Evolutionary conservation across 352 stramenopile species (phyloP).

Genomic region (Pythium dissimile): DNA sequence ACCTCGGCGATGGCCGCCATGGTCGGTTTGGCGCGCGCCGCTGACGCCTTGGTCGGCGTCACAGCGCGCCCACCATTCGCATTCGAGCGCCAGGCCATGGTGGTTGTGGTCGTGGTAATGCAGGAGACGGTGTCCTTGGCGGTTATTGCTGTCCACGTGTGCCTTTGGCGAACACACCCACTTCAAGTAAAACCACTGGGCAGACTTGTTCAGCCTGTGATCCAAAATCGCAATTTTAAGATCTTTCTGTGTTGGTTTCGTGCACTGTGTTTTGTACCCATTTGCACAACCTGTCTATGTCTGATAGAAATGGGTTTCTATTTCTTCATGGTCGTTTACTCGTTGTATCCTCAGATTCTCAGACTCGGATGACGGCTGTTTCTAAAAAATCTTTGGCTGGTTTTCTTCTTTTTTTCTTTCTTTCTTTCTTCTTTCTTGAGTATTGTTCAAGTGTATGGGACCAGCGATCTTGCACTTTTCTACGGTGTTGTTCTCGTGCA

Average conservation of each 20-base stretch:
- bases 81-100: slow-evolving; percentile 35
- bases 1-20: slow-evolving; percentile 67
- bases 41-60: slow-evolving; percentile 20
- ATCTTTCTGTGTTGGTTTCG: not conserved
- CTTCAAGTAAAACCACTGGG: slow-evolving; percentile 3
- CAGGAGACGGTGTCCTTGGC: not conserved
- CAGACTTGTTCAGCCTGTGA: no score
- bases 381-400: slow-evolving; percentile 14
- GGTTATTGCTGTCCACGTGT: not conserved
- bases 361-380: slow-evolving; percentile 4
- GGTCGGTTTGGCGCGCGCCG: slow-evolving; percentile 43
- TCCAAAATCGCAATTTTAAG: not conserved
- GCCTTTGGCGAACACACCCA: not conserved
- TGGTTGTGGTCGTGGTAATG: no score
- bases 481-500: no score
- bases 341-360: no score
- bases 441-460: not conserved
- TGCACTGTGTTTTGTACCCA: not conserved
- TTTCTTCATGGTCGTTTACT: not conserved
- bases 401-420: slow-evolving; percentile 20
- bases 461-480: not conserved
- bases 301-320: slow-evolving; percentile 21
- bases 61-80: slow-evolving; percentile 17
- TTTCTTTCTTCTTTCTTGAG: not conserved
- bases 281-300: not conserved